Evolutionary conservation across 2,329 filamentous ascomycete species (phyloP).

Genomic region (Ceratocystis ficicola): DNA sequence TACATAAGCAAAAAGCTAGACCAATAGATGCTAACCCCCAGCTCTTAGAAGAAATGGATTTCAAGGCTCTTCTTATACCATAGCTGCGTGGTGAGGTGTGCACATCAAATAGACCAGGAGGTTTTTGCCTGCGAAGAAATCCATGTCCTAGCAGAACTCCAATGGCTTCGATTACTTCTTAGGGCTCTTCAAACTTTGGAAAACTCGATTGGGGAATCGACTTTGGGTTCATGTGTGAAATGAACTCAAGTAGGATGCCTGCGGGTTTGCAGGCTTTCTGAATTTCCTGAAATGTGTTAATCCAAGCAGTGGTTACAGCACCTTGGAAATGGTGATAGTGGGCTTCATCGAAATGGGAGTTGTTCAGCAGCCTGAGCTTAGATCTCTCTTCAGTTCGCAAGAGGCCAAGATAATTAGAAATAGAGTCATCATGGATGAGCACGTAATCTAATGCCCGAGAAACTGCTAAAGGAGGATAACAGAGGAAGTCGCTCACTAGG

Average conservation of each 20-base stretch:
- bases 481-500: background rate
- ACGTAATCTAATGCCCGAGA: constrained; percentile 22
- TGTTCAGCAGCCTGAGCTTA: background rate
- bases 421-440: constrained; percentile 13
- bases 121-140: background rate
- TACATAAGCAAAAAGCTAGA: too few relatives aligned
- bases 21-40: too few relatives aligned
- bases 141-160: background rate
- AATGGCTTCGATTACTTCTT: background rate
- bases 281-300: background rate
- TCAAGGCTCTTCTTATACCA: too few relatives aligned
- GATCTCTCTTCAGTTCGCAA: background rate
- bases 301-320: background rate
- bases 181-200: background rate
- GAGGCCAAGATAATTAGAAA: background rate
- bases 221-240: background rate
- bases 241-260: background rate
- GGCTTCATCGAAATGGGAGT: background rate
- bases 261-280: background rate
- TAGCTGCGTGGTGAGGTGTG: background rate
- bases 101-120: background rate
- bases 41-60: too few relatives aligned
- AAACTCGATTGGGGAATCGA: background rate
- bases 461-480: constrained; percentile 23
- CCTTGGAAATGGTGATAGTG: background rate